These are phyloP conservation scores for Xylaria longipes DNA, from an alignment of 495 filamentous ascomycete species.

Conservation along the genomic window DNA sequence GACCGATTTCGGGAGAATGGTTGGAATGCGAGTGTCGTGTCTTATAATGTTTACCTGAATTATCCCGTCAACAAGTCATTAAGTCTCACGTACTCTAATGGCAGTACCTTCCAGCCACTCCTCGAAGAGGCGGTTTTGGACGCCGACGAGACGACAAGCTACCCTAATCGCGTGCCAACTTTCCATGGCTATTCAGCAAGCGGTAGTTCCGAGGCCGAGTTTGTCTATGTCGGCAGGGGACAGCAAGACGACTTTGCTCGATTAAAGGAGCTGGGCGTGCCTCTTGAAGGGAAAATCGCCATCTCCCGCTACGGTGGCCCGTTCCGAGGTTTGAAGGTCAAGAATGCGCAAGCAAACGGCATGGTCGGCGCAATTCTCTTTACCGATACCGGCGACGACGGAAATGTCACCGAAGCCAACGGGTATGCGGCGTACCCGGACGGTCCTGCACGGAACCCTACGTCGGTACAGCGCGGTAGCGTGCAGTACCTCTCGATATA, in stretches of 20 bases:
- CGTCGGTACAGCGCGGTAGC: conserved; percentile 82
- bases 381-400: conserved; percentile 81
- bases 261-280: conserved; percentile 70
- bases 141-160: conserved; percentile 73
- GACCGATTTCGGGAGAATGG: conserved; percentile 80
- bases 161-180: conserved; percentile 74
- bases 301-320: conserved; percentile 78
- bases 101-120: conserved; percentile 70
- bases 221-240: conserved; percentile 79
- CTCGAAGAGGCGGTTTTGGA: conserved; percentile 79
- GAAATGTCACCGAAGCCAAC: conserved; percentile 73
- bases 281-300: conserved; percentile 79
- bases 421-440: conserved; percentile 78
- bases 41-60: conserved; percentile 84
- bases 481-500: conserved; percentile 72
- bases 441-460: conserved; percentile 81
- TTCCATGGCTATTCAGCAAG: conserved; percentile 89
- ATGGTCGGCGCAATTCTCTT: conserved; percentile 85
- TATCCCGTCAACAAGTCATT: conserved; percentile 79
- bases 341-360: conserved; percentile 81
- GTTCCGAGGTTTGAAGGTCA: conserved; percentile 86
- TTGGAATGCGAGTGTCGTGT: conserved; percentile 67
- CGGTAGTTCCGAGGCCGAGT: conserved; percentile 76
- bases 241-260: conserved; percentile 80
- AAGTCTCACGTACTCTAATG: conserved; percentile 59